Percentiles rank a stretch among this genome's conserved stretches.
phyloP scores from a whole-genome alignment of 331 rosid species.

The Rhamnella rubrinervis region DNA sequence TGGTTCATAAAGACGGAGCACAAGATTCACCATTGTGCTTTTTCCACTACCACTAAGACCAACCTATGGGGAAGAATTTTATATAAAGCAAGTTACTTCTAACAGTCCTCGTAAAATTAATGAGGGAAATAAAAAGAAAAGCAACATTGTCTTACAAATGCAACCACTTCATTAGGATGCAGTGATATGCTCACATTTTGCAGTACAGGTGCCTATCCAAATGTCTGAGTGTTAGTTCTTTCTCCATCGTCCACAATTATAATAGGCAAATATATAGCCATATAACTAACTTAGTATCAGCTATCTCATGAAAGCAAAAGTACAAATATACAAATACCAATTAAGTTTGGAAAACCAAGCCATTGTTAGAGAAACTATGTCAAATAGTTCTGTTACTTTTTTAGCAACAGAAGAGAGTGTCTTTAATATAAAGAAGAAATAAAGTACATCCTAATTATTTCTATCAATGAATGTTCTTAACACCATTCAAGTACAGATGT shows the following conservation, averaged over 20 bases:
- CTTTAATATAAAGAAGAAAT: not conserved
- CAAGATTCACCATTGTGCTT: constrained; percentile 92
- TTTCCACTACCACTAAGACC: constrained; percentile 99
- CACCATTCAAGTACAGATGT: not conserved
- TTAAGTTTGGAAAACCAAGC: not conserved
- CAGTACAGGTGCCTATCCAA: constrained; percentile 75
- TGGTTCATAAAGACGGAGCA: constrained; percentile 95
- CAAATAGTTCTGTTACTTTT: not conserved
- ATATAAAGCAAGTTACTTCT: constrained; percentile 22
- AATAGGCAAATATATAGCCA: constrained; percentile 12
- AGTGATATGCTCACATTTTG: constrained; percentile 62
- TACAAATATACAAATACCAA: not conserved
- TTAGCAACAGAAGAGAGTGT: not conserved
- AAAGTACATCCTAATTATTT: constrained; percentile 9
- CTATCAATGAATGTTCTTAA: constrained; percentile 10
- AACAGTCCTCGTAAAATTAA: constrained; percentile 23
- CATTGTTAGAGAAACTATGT: not conserved
- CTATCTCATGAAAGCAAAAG: constrained; percentile 11
- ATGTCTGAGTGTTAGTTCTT: constrained; percentile 24
- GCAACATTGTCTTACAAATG: constrained; percentile 65
- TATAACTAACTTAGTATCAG: constrained; percentile 18
- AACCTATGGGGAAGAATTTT: constrained; percentile 48
- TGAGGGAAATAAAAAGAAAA: constrained; percentile 23
- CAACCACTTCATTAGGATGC: constrained; percentile 85
- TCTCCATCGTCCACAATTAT: constrained; percentile 29